Percentiles rank a stretch among this genome's conserved stretches.
Evolutionary conservation across 2,329 filamentous ascomycete genomes (phyloP).

Genomic region (Didymella pomorum): DNA sequence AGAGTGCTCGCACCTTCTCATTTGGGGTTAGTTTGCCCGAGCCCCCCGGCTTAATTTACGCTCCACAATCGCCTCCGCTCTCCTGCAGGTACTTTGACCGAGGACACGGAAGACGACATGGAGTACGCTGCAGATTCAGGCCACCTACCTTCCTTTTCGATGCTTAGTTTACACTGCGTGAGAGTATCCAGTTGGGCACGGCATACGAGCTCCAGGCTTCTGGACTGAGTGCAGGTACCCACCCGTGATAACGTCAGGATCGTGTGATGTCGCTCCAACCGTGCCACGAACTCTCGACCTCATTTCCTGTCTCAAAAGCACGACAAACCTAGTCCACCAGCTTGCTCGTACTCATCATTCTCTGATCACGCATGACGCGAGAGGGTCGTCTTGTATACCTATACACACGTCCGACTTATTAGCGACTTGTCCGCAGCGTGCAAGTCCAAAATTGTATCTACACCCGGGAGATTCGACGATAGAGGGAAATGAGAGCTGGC

Average conservation of each 20-base stretch:
- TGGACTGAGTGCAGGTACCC: constrained; percentile 1
- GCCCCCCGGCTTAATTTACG: not conserved
- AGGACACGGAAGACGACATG: constrained; percentile 10
- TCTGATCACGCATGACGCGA: not conserved
- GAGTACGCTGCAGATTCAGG: constrained; percentile 6
- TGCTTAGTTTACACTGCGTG: constrained; percentile 1
- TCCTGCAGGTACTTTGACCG: constrained; percentile 19
- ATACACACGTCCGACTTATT: not conserved
- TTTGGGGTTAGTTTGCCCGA: not conserved
- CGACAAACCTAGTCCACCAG: not conserved
- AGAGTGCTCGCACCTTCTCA: constrained; percentile 7
- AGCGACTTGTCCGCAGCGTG: not conserved
- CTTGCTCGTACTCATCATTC: not conserved
- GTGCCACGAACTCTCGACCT: not conserved
- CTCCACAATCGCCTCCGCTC: constrained; percentile 10
- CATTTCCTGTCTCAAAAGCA: not conserved
- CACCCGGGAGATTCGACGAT: not conserved
- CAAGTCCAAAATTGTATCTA: not conserved
- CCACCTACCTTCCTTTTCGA: constrained; percentile 18
- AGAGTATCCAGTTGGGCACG: constrained; percentile 9
- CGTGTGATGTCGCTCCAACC: constrained; percentile 1
- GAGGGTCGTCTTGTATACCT: not conserved
- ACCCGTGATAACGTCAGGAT: not conserved
- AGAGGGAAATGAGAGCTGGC: not conserved
- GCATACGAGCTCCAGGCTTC: constrained; percentile 1